These are phyloP conservation scores for Diaporthe ilicicola DNA, from an alignment of 2,329 filamentous ascomycete genomes.

Conservation along the genomic window DNA sequence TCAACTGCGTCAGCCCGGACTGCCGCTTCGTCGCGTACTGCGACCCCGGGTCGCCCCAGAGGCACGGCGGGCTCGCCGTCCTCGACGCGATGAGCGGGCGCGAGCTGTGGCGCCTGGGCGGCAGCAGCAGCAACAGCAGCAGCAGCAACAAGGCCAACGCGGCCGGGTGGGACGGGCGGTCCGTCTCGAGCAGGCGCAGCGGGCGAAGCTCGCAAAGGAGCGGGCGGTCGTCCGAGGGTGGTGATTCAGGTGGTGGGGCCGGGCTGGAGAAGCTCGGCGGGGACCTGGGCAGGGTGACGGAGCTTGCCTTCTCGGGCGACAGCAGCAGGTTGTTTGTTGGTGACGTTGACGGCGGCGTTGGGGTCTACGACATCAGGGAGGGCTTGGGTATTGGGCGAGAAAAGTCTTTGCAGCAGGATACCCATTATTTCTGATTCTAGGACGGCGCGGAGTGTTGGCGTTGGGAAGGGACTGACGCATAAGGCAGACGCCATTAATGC, in stretches of 20 bases:
- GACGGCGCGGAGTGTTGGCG: conserved; percentile 41
- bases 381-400: conserved; percentile 27
- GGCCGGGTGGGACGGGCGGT: conserved; percentile 34
- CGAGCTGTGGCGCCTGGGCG: conserved; percentile 50
- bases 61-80: conserved; percentile 45
- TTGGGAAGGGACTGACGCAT: conserved; percentile 38
- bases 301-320: conserved; percentile 50
- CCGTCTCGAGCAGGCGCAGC: conserved; percentile 10
- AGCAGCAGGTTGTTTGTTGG: conserved; percentile 47
- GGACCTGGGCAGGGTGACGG: conserved; percentile 46
- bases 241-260: neutral
- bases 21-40: conserved; percentile 52
- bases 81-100: conserved; percentile 48
- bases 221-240: conserved; percentile 18
- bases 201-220: conserved; percentile 20
- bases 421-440: conserved; percentile 4
- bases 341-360: conserved; percentile 44
- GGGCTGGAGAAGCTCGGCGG: conserved; percentile 35
- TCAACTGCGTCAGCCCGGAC: conserved; percentile 49
- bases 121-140: conserved; percentile 43
- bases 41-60: conserved; percentile 43
- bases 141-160: neutral
- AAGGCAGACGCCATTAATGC: neutral
- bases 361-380: conserved; percentile 48
- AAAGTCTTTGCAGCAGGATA: conserved; percentile 23